Percentiles rank a stretch among this genome's conserved stretches.
Conservation (phyloP, 139 green algal species). For the Microglena sp. region DNA sequence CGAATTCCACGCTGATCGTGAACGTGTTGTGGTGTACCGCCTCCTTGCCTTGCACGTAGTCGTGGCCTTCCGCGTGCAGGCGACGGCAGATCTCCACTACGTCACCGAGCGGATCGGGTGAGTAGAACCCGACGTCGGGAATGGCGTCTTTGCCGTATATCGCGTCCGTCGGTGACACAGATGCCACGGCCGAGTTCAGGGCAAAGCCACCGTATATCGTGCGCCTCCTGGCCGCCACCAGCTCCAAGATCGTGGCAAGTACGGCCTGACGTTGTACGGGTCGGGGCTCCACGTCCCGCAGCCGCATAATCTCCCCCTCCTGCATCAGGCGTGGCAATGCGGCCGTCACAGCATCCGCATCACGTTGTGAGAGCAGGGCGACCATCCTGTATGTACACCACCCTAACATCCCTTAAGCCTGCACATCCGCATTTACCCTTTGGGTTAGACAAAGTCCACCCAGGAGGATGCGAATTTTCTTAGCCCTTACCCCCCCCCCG, state of each 20-base stretch:
- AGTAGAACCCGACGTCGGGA: conserved; percentile 8
- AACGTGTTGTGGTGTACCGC: background rate
- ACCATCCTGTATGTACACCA: no score
- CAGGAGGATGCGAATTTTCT: no score
- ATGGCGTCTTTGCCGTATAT: background rate
- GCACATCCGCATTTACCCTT: no score
- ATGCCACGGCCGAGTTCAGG: background rate
- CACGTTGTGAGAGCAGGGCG: no score
- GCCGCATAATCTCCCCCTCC: background rate
- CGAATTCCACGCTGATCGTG: conserved; percentile 8
- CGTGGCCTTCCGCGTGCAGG: conserved; percentile 3
- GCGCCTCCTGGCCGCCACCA: background rate
- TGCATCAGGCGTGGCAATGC: background rate
- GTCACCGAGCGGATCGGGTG: conserved; percentile 1
- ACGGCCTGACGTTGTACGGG: background rate
- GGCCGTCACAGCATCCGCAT: no score
- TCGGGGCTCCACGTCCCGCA: background rate
- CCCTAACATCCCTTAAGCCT: no score
- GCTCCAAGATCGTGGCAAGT: background rate
- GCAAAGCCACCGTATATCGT: background rate
- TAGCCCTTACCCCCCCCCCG: no score
- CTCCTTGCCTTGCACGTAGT: conserved; percentile 3
- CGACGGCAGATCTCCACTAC: background rate
- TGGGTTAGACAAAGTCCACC: no score
- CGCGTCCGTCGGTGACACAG: background rate